Evolutionary conservation across 306 rosid genomes (phyloP).

Genomic region (Luffa acutangula): DNA sequence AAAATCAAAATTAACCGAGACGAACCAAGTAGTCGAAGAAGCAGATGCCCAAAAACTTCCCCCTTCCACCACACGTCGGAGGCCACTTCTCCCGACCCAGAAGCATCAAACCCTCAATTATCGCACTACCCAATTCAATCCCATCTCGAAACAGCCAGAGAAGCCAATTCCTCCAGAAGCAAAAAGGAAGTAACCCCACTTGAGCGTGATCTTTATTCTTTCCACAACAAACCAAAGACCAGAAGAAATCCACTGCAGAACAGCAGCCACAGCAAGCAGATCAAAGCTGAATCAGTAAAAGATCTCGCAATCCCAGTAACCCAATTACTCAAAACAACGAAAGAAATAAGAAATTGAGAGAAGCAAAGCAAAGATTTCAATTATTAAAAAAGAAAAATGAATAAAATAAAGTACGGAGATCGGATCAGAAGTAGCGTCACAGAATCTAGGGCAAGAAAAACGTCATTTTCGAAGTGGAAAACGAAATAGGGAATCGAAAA

Average conservation of each 20-base stretch:
- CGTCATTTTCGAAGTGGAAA: conserved; percentile 14
- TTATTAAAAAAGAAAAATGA: background rate
- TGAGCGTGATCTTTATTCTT: background rate
- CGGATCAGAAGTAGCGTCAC: conserved; percentile 38
- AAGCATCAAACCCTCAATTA: conserved; percentile 20
- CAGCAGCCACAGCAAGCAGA: conserved; percentile 2
- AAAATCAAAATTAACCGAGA: background rate
- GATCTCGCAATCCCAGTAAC: conserved; percentile 27
- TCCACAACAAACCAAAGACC: conserved; percentile 8
- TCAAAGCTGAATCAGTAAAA: conserved; percentile 19
- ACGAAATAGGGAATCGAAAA: background rate
- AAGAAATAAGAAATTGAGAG: background rate
- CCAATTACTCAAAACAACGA: background rate
- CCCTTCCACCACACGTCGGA: conserved; percentile 17
- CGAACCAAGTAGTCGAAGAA: conserved; percentile 16
- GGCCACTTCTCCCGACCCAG: conserved; percentile 13
- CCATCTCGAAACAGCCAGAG: conserved; percentile 2
- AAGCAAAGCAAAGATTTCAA: background rate
- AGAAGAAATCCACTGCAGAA: conserved; percentile 18
- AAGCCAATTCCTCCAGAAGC: background rate
- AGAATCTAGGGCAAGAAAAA: conserved; percentile 35
- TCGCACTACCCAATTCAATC: conserved; percentile 7
- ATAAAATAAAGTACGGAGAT: conserved; percentile 18
- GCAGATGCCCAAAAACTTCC: conserved; percentile 57
- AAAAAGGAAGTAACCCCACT: background rate